Base-by-base conservation (phyloP, 2,329 filamentous ascomycete genomes). In the Diatrype stigma region DNA sequence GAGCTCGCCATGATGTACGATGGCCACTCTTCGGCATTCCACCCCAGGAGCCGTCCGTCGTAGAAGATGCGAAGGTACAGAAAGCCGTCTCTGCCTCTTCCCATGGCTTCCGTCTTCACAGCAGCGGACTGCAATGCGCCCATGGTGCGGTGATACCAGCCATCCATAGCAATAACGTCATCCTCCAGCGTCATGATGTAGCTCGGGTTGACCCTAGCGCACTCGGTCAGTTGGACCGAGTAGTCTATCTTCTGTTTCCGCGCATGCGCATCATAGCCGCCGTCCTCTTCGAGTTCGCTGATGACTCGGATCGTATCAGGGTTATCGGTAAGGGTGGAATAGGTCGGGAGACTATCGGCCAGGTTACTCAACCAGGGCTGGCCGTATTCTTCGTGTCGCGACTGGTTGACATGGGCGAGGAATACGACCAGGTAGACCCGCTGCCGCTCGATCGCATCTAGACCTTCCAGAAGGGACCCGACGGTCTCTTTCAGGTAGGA, bases 11-110 rank as follows among this genome's bases (percentile, higher is more conserved):
- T 34, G 3, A 63, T 34, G 48, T 65, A 65, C 3, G 23, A 47
- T 17, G 51, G 56, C 61, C 60, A 64, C 7, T 55, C 55, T 32
- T 64, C 62, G 3, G 38, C 50, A 35, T 65, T 63, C 62, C 61
- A 65, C n/a, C 63, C 62, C 1, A 63, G 57, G 10, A 63, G 59
- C 2, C 61, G 50, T 8, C 58, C 61, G 42, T 64, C 56, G 48
- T 65, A 64, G 40, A 65, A 65, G 8, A 65, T 51, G 0, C 63
- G 56, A 3, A 65, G 52, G 42, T 65, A 65, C 1, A 65, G 45
- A 48, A 64, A 37, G 12, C 14, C 34, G 16, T 37, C 34, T 17
- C n/a, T 17, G 34, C 14, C 34, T 12, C 54, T 42, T 22, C 61
- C 62, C 14, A 50, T 17, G 16, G 56, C 52, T 53, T 54, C 52